Base-by-base conservation (phyloP, 2,329 filamentous ascomycete species). In the Blastomyces emzantsi region DNA sequence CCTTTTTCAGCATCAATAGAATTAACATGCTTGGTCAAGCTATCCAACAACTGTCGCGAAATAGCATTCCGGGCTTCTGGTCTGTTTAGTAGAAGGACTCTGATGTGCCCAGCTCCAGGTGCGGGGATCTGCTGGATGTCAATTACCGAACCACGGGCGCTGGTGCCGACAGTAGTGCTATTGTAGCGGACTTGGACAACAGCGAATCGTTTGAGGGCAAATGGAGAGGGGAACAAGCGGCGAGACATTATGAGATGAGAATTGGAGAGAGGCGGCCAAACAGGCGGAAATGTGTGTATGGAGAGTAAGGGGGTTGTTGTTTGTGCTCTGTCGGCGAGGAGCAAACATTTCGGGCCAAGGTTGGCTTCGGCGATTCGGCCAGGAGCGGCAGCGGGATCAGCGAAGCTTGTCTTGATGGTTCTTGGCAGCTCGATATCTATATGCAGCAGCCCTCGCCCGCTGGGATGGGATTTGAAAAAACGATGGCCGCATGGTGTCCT, bases 1-100 rank as follows among this genome's bases (percentile, higher is more conserved):
- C 80, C 81, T 3, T 78, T 78, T 70, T 87, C 84, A 9, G 77
- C 79, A 63, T 88, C 85, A 56, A 97, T 83, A 65, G 83, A 82
- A 70, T 90, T 84, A 63, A 97, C 82, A 71, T 96, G 85, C 52
- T 83, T 81, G 60, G 84, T 83, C 64, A 99, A 82, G 58, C 88
- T 83, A 3, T 84, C 77, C 61, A 99, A 83, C 47, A 99, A 82
- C 64, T 87, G 85, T 64, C 81, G 83, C 0, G 92, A 97, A 73
- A 99, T 90, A 68, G 94, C 94, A 77, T 99, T 99, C 72, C 93
- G 89, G 45, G 92, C 88, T 9, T 84, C 76, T 0, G 92, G 92
- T 3, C 92, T 85, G 78, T 97, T 94, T 68, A 99, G 84, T 66
- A 93, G 88, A 63, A 97, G 85, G 67, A 97, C 83, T 64, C 91